A percentile compares a stretch with the other conserved stretches of the same genome.
Conservation (phyloP, 495 filamentous ascomycete genomes). For the Penicillium odoratum region DNA sequence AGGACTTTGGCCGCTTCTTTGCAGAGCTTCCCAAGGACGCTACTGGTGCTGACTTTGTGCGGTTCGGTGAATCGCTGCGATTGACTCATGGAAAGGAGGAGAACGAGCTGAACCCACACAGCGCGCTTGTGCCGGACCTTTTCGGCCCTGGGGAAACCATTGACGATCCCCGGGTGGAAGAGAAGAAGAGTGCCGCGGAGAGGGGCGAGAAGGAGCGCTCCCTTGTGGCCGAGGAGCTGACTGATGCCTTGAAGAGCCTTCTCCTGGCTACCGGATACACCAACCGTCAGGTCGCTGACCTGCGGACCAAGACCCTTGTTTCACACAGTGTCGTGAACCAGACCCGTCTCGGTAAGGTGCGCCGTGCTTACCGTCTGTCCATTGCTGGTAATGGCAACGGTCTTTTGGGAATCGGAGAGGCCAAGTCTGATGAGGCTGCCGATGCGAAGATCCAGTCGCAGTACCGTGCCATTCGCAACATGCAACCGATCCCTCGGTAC, state of each 20-base stretch:
- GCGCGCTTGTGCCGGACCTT: conserved; percentile 48
- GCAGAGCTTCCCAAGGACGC: conserved; percentile 51
- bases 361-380: conserved; percentile 64
- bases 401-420: conserved; percentile 83
- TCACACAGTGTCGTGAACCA: conserved; percentile 78
- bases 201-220: conserved; percentile 34
- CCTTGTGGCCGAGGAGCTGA: conserved; percentile 42
- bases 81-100: conserved; percentile 54
- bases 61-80: conserved; percentile 46
- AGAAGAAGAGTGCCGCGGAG: conserved; percentile 35
- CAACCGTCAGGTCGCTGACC: conserved; percentile 50
- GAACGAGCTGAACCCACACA: conserved; percentile 48
- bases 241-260: conserved; percentile 57
- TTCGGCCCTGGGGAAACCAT: conserved; percentile 47
- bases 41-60: conserved; percentile 42
- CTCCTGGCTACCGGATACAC: conserved; percentile 70
- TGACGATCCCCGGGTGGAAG: conserved; percentile 29
- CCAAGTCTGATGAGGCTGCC: conserved; percentile 72
- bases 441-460: conserved; percentile 66
- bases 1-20: conserved; percentile 59
- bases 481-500: conserved; percentile 84
- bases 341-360: conserved; percentile 92
- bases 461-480: conserved; percentile 76
- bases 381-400: conserved; percentile 85
- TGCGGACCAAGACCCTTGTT: conserved; percentile 67